Evolutionary conservation across 2,329 filamentous ascomycete genomes (phyloP).

Genomic region (Pyrenochaeta sp.): DNA sequence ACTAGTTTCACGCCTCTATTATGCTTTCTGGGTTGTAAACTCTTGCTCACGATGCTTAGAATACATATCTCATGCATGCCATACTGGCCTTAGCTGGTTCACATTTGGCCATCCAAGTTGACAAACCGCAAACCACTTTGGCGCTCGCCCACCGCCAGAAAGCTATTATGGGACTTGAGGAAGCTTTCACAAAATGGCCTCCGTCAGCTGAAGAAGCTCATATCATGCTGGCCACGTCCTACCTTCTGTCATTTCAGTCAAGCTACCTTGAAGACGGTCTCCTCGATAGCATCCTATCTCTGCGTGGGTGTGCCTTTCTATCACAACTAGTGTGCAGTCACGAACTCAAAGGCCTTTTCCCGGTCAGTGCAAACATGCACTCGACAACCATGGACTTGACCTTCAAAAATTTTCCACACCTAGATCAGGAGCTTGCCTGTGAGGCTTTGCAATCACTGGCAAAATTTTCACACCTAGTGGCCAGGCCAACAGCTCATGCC

Average conservation of each 20-base stretch:
- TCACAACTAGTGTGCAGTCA: conserved; percentile 25
- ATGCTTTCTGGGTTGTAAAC: not conserved
- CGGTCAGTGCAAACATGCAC: conserved; percentile 13
- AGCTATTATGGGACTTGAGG: conserved; percentile 30
- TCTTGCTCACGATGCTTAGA: conserved; percentile 16
- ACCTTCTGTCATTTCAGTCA: conserved; percentile 29
- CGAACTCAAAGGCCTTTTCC: conserved; percentile 22
- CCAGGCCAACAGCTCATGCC: not conserved
- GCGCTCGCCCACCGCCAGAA: conserved; percentile 31
- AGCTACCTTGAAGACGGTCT: conserved; percentile 29
- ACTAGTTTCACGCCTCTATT: not conserved
- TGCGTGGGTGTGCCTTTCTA: conserved; percentile 29
- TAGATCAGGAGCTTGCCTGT: conserved; percentile 18
- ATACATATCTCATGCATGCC: conserved; percentile 34
- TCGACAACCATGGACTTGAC: conserved; percentile 10
- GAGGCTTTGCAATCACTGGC: conserved; percentile 22
- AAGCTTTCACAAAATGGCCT: conserved; percentile 32
- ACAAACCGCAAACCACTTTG: conserved; percentile 9
- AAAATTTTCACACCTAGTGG: conserved; percentile 9
- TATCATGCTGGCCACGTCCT: conserved; percentile 35
- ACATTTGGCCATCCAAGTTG: conserved; percentile 27
- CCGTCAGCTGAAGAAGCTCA: conserved; percentile 30
- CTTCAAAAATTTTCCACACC: conserved; percentile 15
- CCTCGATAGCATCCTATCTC: conserved; percentile 27
- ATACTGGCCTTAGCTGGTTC: conserved; percentile 36